phyloP scores from a whole-genome alignment of 345 rosid species.

The Brassica incana region DNA sequence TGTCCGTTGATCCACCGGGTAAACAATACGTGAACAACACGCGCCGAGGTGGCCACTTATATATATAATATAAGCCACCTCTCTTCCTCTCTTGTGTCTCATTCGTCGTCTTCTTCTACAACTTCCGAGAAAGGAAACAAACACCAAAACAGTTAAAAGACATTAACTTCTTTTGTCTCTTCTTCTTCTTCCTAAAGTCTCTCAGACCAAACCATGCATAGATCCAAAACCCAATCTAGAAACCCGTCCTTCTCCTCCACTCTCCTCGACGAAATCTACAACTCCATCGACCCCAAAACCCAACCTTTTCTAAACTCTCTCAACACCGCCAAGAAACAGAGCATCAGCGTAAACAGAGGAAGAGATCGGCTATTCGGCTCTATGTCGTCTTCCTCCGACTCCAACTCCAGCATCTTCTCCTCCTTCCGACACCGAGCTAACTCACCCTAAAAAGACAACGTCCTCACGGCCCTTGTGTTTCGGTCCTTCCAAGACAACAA shows the following conservation, averaged over 20 bases:
- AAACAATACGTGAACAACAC: constrained; percentile 29
- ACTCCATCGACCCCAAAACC: constrained; percentile 63
- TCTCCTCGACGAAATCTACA: constrained; percentile 91
- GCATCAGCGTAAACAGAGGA: constrained; percentile 1
- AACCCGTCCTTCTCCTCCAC: constrained; percentile 88
- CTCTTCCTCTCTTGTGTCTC: background rate
- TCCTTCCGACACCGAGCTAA: constrained; percentile 79
- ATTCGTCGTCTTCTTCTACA: constrained; percentile 33
- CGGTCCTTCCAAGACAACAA: constrained; percentile 33
- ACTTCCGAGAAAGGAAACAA: background rate
- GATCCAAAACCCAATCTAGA: constrained; percentile 32
- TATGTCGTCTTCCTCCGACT: constrained; percentile 71
- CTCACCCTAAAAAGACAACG: constrained; percentile 40
- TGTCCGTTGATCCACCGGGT: constrained; percentile 24
- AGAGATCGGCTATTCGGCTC: constrained; percentile 59
- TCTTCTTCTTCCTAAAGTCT: constrained; percentile 23
- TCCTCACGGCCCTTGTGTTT: constrained; percentile 45
- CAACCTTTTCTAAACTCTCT: constrained; percentile 48
- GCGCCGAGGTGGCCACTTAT: constrained; percentile 27
- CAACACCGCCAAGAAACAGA: constrained; percentile 34
- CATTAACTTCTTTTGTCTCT: constrained; percentile 27
- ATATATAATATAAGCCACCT: background rate
- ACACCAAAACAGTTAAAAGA: background rate
- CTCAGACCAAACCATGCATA: constrained; percentile 30
- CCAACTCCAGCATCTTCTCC: constrained; percentile 72